Base-by-base conservation (phyloP, 192 early-diverging fungal genomes). In the Dissophora ornata region DNA sequence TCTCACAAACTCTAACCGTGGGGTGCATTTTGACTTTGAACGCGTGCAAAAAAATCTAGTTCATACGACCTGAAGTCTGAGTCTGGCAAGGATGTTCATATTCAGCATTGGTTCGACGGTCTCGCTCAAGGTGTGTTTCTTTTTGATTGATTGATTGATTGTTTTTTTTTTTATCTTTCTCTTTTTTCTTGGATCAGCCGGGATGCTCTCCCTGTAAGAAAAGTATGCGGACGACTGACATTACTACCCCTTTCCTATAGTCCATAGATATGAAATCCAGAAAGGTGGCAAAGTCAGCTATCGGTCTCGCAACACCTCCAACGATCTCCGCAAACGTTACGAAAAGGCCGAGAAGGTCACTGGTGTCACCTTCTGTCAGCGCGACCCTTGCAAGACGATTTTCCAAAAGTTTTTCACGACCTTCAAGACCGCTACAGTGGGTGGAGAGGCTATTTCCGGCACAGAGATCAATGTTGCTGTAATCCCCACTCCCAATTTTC, bases 61-160 rank as follows among this genome's bases (percentile, higher is more conserved):
- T n/a, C 71, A 4, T 71, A 78, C 30, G 80, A 69, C 21, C 57
- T 73, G n/a, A 70, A 82, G 66, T 40, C 57, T 0, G 66, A 53
- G 30, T 71, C 55, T 49, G 64, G 69, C 46, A 62, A 71, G 28
- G 45, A 81, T 26, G 21, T 73, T 41, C 42, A 67, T 3, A 68
- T 81, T 26, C 63, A 66, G 45, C 81, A 82, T 47, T 82, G 81
- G 81, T 82, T 82, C 49, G 81, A 82, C 42, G 80, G 81, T n/a
- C 54, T 81, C 18, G 55, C 77, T 22, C 77, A 80, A 34, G 28
- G 74, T 79, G 75, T 13, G 62, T 26, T 11, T 71, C 28, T 50
- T 42, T n/a, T 51, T 45, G n/a, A 13, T 38, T n/a, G n/a, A n/a
- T n/a, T n/a, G n/a, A n/a, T n/a, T n/a, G n/a, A n/a, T 48, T 48